These are phyloP conservation scores for Rosa multiflora DNA, from an alignment of 306 rosid genomes.

Conservation along the genomic window DNA sequence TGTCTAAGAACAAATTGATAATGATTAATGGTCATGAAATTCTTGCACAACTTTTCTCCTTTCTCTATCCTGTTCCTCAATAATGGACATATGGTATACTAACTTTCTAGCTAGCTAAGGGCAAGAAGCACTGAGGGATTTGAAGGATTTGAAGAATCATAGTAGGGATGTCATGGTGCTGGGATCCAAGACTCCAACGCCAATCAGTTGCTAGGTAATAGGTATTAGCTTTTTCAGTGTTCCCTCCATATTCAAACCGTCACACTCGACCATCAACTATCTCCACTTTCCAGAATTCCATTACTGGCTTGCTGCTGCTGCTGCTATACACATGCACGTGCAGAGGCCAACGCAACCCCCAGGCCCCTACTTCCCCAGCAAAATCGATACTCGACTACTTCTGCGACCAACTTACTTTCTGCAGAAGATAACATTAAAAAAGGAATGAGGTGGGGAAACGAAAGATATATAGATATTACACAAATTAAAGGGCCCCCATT, in stretches of 20 bases:
- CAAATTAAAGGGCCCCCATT: background rate
- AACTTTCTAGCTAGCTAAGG: background rate
- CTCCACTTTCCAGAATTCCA: conserved; percentile 20
- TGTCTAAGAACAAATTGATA: no score
- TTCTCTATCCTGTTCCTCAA: no score
- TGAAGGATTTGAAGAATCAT: background rate
- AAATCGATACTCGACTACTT: conserved; percentile 7
- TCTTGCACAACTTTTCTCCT: no score
- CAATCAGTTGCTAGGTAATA: conserved; percentile 4
- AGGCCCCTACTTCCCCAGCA: conserved; percentile 27
- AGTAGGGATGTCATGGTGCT: conserved; percentile 20
- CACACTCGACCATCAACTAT: conserved; percentile 3
- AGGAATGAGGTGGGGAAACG: background rate
- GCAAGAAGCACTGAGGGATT: background rate
- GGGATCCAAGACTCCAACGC: conserved; percentile 28
- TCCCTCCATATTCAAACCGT: conserved; percentile 29
- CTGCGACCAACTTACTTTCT: background rate
- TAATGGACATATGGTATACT: background rate
- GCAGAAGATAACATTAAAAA: background rate
- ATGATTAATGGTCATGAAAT: no score
- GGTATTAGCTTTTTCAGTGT: conserved; percentile 5
- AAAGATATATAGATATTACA: background rate
- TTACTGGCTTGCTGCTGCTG: background rate
- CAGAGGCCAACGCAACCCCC: conserved; percentile 3
- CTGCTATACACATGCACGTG: background rate